Base-by-base conservation (phyloP, 345 rosid species). In the Heritiera littoralis region DNA sequence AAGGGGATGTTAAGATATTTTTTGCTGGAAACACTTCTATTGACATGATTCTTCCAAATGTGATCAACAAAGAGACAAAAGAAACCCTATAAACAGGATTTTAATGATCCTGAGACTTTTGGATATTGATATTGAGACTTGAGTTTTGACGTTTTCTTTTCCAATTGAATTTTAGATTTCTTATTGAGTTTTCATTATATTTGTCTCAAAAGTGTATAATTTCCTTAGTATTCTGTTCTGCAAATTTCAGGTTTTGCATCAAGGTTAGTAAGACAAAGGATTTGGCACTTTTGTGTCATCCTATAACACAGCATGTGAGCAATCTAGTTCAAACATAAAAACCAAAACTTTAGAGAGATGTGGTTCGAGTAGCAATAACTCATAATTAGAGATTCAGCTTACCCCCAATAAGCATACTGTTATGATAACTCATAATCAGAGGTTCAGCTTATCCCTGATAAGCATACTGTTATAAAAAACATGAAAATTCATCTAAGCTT, bases 81-180 rank as follows among this genome's bases (percentile, higher is more conserved):
- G 40, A 69, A 54, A 28, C 20, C 10, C 38, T 23, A 7, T 69
- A 28, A 46, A 13, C 18, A 0, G 12, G 28, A 32, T 15, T 68
- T 15, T 46, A 69, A 20, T 11, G 11, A 51, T 45, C 75, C 35
- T 6, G 32, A 51, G 75, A 11, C 59, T 71, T 51, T 71, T 14
- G 2, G 59, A 71, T 15, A 66, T 66, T 66, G 35, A 5, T n/a
- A 67, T 43, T 1, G 0, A 2, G 52, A 2, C 35, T 67, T n/a
- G 15, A 67, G 11, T n/a, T 43, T 40, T 49, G 75, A 52, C 20
- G 7, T 51, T 35, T 35, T 35, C 38, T 35, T 35, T 35, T 30
- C 28, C 45, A 71, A 71, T 51, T 30, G 59, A 71, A 51, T 51
- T 71, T 51, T 7, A 71, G n/a, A 71, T 49, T 71, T 15, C 56